A percentile compares a stretch with the other conserved stretches of the same genome.
Evolutionary conservation across 768 basidiomycete species (phyloP).

Genomic region (Macrolepiota dolichaula): DNA sequence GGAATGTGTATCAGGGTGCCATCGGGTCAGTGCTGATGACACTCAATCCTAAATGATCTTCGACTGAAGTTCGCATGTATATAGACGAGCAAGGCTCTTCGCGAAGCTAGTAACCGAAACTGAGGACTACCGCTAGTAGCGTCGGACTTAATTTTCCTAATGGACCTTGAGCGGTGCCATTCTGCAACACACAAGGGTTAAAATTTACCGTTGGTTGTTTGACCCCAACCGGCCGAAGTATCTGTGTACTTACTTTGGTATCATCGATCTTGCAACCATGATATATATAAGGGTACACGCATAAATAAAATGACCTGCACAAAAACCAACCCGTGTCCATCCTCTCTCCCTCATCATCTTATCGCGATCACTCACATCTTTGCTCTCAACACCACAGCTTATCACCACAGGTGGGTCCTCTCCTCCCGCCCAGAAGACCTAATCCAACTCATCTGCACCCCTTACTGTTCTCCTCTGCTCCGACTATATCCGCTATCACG

Average conservation of each 20-base stretch:
- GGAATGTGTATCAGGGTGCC: background rate
- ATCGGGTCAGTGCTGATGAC: background rate
- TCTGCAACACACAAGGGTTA: background rate
- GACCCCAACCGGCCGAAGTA: background rate
- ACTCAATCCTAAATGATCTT: background rate
- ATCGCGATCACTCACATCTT: slow-evolving; percentile 3
- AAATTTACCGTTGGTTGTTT: background rate
- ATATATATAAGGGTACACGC: background rate
- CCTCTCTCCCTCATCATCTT: background rate
- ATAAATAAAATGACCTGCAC: background rate
- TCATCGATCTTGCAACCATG: background rate
- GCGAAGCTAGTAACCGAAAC: background rate
- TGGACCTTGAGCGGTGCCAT: slow-evolving; percentile 5
- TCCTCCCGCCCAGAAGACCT: background rate
- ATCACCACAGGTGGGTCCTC: background rate
- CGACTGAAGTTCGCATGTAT: background rate
- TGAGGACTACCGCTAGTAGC: background rate
- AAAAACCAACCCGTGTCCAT: background rate
- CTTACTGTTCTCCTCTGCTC: background rate
- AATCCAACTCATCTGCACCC: background rate
- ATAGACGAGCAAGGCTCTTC: background rate
- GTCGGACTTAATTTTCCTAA: background rate
- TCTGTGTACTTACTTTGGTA: background rate
- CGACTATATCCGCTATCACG: slow-evolving; percentile 15
- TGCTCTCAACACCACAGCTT: background rate